Conservation (phyloP, 768 basidiomycete genomes). For the Pisolithus sp. region DNA sequence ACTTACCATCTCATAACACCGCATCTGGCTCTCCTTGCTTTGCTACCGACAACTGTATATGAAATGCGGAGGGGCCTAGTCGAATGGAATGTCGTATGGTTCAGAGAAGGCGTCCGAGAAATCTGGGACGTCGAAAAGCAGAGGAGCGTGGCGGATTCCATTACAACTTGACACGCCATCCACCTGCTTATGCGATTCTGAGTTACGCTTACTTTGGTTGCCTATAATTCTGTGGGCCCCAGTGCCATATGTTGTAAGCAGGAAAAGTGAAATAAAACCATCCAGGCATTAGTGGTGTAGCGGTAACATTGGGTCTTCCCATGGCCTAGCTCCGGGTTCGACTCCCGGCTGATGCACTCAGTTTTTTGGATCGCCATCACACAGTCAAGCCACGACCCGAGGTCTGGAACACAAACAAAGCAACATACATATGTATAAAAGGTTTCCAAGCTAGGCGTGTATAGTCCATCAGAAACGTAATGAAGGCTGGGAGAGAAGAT, state of each 20-base stretch:
- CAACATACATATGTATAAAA: background rate
- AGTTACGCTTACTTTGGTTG: no score
- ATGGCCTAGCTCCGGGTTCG: slow-evolving; percentile 60
- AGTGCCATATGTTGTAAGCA: no score
- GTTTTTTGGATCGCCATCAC: background rate
- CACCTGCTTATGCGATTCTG: no score
- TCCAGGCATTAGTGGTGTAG: slow-evolving; percentile 51
- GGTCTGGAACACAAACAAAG: background rate
- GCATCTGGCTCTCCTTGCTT: slow-evolving; percentile 61
- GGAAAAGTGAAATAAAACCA: no score
- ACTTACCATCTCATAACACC: slow-evolving; percentile 79
- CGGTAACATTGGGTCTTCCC: slow-evolving; percentile 89
- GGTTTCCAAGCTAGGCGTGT: background rate
- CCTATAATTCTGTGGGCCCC: no score
- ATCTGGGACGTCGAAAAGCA: slow-evolving; percentile 74
- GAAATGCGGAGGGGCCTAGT: slow-evolving; percentile 69
- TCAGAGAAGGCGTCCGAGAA: slow-evolving; percentile 76
- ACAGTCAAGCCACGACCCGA: background rate
- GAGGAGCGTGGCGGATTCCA: slow-evolving; percentile 19
- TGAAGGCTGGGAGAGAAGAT: background rate
- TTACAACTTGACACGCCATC: background rate
- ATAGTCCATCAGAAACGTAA: background rate
- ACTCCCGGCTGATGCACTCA: slow-evolving; percentile 47
- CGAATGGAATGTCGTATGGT: slow-evolving; percentile 84
- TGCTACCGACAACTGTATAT: slow-evolving; percentile 67